These are phyloP conservation scores for Xylariaceae sp. DNA, from an alignment of 2,329 filamentous ascomycete species.

Conservation along the genomic window DNA sequence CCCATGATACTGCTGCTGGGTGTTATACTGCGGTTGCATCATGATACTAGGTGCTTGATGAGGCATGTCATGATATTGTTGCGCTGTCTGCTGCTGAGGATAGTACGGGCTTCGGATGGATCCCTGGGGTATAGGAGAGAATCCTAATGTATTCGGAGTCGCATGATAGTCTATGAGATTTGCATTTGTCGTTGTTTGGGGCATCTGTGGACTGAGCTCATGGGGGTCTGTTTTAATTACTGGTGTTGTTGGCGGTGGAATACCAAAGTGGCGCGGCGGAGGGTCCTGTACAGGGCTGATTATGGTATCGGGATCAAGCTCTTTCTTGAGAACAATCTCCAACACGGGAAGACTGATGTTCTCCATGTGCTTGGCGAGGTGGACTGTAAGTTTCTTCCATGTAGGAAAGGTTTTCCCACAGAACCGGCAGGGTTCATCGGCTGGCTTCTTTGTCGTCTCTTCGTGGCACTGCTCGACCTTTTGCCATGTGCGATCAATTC, in stretches of 20 bases:
- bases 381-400: conserved; percentile 95
- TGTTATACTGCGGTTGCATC: conserved; percentile 32
- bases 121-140: conserved; percentile 25
- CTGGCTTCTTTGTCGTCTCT: conserved; percentile 68
- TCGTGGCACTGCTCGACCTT: conserved; percentile 79
- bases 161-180: conserved; percentile 30
- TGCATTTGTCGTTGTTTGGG: conserved; percentile 26
- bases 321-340: conserved; percentile 58
- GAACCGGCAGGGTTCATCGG: conserved; percentile 84
- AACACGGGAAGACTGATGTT: conserved; percentile 85
- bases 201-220: conserved; percentile 28
- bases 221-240: conserved; percentile 42
- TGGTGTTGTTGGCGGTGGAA: conserved; percentile 38
- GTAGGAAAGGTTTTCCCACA: conserved; percentile 80
- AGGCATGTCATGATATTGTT: conserved; percentile 19
- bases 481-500: conserved; percentile 71
- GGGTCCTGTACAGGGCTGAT: conserved; percentile 71
- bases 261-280: conserved; percentile 47
- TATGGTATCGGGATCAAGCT: conserved; percentile 65
- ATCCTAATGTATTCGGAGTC: conserved; percentile 24
- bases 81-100: conserved; percentile 22
- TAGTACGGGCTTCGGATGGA: conserved; percentile 35
- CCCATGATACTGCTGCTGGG: conserved; percentile 38
- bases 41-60: conserved; percentile 30
- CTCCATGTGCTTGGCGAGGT: conserved; percentile 93